phyloP scores from a whole-genome alignment of 2,329 filamentous ascomycete species.

The Thielaviopsis euricoi region DNA sequence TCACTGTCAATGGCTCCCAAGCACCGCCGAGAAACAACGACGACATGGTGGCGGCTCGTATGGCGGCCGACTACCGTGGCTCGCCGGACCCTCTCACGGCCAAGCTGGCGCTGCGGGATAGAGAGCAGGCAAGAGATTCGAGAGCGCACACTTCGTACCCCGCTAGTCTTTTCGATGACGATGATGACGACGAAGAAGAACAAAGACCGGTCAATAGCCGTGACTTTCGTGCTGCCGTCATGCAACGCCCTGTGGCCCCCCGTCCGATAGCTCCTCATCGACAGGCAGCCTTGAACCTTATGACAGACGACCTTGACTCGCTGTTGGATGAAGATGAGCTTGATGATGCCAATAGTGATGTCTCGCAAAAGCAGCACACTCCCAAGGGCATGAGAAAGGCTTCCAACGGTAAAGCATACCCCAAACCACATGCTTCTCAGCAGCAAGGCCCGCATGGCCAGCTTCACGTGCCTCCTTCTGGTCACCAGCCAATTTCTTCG shows the following conservation, averaged over 20 bases:
- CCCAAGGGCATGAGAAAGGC: conserved; percentile 8
- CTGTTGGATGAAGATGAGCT: conserved; percentile 7
- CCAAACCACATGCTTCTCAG: conserved; percentile 1
- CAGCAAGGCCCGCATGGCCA: background rate
- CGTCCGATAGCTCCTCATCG: conserved; percentile 4
- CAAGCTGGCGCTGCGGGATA: conserved; percentile 1
- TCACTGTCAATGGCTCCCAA: conserved; percentile 1
- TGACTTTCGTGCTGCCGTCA: background rate
- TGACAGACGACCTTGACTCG: conserved; percentile 9
- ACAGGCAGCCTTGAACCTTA: conserved; percentile 8
- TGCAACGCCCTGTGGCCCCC: background rate
- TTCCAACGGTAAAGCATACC: background rate
- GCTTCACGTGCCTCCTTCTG: background rate
- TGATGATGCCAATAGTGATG: conserved; percentile 5
- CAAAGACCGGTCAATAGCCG: background rate
- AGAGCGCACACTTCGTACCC: background rate
- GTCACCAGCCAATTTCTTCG: background rate
- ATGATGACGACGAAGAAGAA: conserved; percentile 8
- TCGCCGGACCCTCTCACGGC: conserved; percentile 4
- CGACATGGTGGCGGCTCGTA: conserved; percentile 1
- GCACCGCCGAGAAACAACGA: background rate
- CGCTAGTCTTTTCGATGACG: background rate
- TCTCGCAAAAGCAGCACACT: conserved; percentile 3
- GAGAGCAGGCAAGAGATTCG: background rate
- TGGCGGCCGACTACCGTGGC: conserved; percentile 1